phyloP scores from a whole-genome alignment of 345 rosid genomes.

The Citrus australasica region DNA sequence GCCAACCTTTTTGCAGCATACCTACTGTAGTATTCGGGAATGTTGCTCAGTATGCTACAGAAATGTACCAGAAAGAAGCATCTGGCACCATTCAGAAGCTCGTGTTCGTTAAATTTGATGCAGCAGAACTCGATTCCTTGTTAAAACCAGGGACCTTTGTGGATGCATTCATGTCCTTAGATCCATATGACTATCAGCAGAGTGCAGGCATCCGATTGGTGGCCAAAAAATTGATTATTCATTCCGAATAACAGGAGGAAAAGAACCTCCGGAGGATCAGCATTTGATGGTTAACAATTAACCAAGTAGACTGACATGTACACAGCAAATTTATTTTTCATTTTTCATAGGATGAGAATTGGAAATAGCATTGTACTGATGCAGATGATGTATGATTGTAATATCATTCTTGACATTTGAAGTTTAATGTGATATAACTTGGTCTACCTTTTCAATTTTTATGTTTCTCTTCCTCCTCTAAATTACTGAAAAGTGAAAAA shows the following conservation, averaged over 20 bases:
- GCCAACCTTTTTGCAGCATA: slow-evolving; percentile 42
- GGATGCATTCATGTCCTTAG: slow-evolving; percentile 67
- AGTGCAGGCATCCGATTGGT: slow-evolving; percentile 70
- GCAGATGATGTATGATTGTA: neutral
- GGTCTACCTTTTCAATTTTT: no score
- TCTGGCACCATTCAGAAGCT: slow-evolving; percentile 55
- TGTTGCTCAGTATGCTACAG: slow-evolving; percentile 45
- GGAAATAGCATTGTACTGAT: neutral
- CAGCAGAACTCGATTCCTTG: slow-evolving; percentile 46
- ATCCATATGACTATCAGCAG: slow-evolving; percentile 70
- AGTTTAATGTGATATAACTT: neutral
- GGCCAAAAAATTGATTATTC: slow-evolving; percentile 56
- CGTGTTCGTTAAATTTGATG: slow-evolving; percentile 37
- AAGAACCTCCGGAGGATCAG: neutral
- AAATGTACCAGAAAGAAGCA: slow-evolving; percentile 58
- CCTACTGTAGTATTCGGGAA: slow-evolving; percentile 43
- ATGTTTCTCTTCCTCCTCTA: no score
- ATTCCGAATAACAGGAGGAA: slow-evolving; percentile 14
- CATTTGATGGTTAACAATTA: neutral
- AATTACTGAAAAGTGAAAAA: no score
- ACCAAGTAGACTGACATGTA: neutral
- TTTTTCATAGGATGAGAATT: neutral
- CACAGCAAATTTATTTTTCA: neutral
- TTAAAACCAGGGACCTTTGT: slow-evolving; percentile 41
- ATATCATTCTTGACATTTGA: neutral